Evolutionary conservation across 345 rosid species (phyloP).

Genomic region (Dipteronia dyeriana): DNA sequence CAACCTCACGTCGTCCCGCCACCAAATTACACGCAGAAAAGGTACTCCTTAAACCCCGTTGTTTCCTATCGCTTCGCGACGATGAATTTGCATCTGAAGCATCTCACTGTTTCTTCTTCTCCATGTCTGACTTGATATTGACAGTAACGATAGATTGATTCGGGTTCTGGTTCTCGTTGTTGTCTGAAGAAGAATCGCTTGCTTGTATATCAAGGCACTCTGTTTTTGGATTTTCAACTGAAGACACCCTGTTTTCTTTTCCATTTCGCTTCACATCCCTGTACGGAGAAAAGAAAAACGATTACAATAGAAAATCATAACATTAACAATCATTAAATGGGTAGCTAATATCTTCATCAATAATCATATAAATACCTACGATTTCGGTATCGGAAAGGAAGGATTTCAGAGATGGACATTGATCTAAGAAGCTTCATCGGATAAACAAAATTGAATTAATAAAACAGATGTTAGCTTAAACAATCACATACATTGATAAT

Average conservation of each 20-base stretch:
- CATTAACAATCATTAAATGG: too few species aligned
- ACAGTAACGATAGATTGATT: background rate
- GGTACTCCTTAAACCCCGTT: slow-evolving; percentile 15
- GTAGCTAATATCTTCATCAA: too few species aligned
- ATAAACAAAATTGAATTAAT: background rate
- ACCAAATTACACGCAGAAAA: slow-evolving; percentile 24
- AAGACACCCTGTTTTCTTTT: background rate
- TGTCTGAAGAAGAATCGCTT: background rate
- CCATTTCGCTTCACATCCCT: slow-evolving; percentile 15
- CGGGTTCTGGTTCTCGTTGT: slow-evolving; percentile 28
- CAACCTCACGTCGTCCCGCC: slow-evolving; percentile 19
- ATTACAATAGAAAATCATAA: background rate
- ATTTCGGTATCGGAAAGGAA: slow-evolving; percentile 14
- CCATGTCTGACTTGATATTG: background rate
- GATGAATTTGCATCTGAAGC: background rate
- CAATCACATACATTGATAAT: too few species aligned
- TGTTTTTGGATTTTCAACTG: too few species aligned
- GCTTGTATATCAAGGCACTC: too few species aligned
- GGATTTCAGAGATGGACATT: slow-evolving; percentile 23
- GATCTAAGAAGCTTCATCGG: slow-evolving; percentile 28
- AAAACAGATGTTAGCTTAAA: background rate
- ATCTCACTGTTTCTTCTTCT: slow-evolving; percentile 11
- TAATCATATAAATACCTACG: too few species aligned
- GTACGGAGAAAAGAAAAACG: background rate
- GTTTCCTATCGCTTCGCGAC: background rate